Conservation (phyloP, 352 stramenopile genomes). For the Globisporangium lucens region DNA sequence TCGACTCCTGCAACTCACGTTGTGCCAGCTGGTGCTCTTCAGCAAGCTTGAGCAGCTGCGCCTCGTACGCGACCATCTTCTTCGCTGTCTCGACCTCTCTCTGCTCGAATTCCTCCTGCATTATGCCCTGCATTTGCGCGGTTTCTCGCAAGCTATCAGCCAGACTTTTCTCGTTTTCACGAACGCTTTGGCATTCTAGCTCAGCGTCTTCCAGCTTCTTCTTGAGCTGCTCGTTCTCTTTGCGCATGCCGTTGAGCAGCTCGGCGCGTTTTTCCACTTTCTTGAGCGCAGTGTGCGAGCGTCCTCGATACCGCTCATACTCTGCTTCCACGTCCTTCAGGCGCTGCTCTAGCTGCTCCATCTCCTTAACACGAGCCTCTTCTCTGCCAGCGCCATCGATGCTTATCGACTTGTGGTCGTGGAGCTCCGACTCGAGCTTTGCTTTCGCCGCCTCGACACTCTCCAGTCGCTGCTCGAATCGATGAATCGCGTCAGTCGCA, state of each 20-base stretch:
- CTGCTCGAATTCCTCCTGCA: conserved; percentile 40
- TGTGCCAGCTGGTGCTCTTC: conserved; percentile 22
- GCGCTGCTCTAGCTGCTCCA: conserved; percentile 27
- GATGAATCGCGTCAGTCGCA: not conserved
- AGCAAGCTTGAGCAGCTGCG: conserved; percentile 19
- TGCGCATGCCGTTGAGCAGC: conserved; percentile 76
- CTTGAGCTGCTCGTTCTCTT: conserved; percentile 57
- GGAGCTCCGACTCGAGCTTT: conserved; percentile 16
- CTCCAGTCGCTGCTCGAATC: conserved; percentile 24
- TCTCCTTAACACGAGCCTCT: conserved; percentile 26
- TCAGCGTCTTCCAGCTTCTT: conserved; percentile 26
- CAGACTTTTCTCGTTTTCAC: conserved; percentile 19
- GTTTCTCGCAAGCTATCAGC: conserved; percentile 28
- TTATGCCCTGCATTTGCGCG: conserved; percentile 24
- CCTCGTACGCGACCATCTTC: conserved; percentile 24
- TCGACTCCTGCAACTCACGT: conserved; percentile 21
- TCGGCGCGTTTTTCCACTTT: conserved; percentile 81
- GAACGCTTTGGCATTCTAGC: conserved; percentile 7
- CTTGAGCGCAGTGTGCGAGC: conserved; percentile 70
- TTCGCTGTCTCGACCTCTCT: conserved; percentile 25
- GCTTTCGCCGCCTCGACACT: conserved; percentile 12
- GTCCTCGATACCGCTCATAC: conserved; percentile 66
- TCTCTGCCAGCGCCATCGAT: conserved; percentile 16
- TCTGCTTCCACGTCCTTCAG: conserved; percentile 38
- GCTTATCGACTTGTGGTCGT: conserved; percentile 22